Evolutionary conservation across 2,329 filamentous ascomycete genomes (phyloP).

Genomic region (Sporothrix protearum): DNA sequence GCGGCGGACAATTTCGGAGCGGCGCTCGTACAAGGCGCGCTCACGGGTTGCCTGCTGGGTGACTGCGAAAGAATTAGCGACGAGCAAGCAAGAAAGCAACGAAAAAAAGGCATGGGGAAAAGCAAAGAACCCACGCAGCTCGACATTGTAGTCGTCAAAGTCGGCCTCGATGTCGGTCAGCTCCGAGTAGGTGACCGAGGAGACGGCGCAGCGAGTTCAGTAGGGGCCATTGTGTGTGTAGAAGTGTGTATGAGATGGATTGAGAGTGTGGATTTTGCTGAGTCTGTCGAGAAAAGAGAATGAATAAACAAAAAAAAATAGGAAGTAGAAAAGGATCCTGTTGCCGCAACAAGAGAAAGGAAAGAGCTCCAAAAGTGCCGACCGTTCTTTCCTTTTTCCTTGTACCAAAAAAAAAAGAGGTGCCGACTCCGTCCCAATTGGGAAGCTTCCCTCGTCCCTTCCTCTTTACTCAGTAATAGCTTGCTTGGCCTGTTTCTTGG

Average conservation of each 20-base stretch:
- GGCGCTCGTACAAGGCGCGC: constrained; percentile 70
- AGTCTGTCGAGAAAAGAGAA: not conserved
- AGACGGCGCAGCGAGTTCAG: constrained; percentile 34
- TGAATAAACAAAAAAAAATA: not conserved
- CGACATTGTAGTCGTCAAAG: constrained; percentile 77
- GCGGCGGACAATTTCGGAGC: constrained; percentile 63
- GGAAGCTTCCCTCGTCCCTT: constrained; percentile 4
- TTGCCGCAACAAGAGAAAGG: no score
- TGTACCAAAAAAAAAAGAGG: constrained; percentile 17
- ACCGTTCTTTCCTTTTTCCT: constrained; percentile 4
- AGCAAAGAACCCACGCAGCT: constrained; percentile 65
- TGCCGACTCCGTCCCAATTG: not conserved
- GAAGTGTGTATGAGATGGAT: not conserved
- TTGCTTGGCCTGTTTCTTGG: constrained; percentile 11
- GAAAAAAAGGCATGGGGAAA: not conserved
- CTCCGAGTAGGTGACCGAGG: constrained; percentile 63
- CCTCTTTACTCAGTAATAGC: no score
- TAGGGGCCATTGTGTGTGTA: constrained; percentile 27
- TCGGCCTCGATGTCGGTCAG: constrained; percentile 76
- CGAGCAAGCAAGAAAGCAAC: not conserved
- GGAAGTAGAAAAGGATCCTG: no score
- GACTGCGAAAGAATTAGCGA: constrained; percentile 18
- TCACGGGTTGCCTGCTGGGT: constrained; percentile 62
- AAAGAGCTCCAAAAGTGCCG: constrained; percentile 7
- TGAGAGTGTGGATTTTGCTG: not conserved